phyloP scores from a whole-genome alignment of 2,329 filamentous ascomycete species.

The Trichoderma citrinoviride region DNA sequence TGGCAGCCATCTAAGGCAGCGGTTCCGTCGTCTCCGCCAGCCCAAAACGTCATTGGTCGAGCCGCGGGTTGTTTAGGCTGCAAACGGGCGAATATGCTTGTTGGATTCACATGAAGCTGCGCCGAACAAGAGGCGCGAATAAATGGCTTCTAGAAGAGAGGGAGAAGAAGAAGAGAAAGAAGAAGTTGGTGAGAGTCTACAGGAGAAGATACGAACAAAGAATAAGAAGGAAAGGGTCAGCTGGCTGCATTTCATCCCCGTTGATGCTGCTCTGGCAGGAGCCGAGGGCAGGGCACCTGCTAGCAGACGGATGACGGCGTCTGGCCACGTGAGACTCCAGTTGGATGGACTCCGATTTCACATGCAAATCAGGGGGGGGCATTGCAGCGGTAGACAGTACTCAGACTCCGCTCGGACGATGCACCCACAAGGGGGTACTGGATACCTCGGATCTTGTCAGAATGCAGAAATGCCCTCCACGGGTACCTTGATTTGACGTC shows the following conservation, averaged over 20 bases:
- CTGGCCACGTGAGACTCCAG: constrained; percentile 12
- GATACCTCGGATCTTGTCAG: neutral
- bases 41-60: constrained; percentile 34
- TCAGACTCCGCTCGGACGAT: neutral
- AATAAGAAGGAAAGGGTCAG: constrained; percentile 12
- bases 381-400: neutral
- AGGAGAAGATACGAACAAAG: neutral
- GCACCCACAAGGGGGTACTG: neutral
- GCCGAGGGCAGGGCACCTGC: constrained; percentile 12
- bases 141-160: neutral
- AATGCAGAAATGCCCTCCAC: neutral
- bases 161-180: neutral
- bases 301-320: constrained; percentile 2
- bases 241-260: constrained; percentile 6
- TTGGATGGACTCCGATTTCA: constrained; percentile 10
- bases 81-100: neutral
- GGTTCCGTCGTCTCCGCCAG: constrained; percentile 26
- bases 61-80: neutral
- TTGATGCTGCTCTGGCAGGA: neutral
- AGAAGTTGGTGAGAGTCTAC: neutral
- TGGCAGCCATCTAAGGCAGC: constrained; percentile 36
- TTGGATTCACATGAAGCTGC: neutral
- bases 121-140: neutral
- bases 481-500: too few relatives aligned
- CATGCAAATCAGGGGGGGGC: constrained; percentile 10